Percentiles rank a stretch among this genome's conserved stretches.
phyloP scores from a whole-genome alignment of 208 protist species.

The Entamoeba histolytica region DNA sequence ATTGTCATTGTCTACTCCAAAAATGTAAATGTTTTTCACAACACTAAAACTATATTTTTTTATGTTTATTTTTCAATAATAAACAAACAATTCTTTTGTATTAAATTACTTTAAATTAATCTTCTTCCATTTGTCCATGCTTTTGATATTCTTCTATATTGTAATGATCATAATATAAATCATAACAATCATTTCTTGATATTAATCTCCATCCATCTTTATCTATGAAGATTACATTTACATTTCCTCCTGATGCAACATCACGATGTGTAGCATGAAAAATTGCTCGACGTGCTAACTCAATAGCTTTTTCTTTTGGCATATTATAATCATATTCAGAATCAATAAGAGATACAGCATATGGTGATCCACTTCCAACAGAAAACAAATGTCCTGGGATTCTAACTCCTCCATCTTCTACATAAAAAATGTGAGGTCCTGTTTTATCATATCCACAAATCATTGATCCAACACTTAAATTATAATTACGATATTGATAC shows the following conservation, averaged over 20 bases:
- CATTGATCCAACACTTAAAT: slow-evolving; percentile 70
- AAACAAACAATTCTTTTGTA: no score
- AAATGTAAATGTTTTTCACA: no score
- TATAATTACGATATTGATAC: slow-evolving; percentile 83
- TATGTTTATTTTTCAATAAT: no score
- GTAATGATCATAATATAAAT: neutral
- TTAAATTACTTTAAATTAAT: neutral
- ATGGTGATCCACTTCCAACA: slow-evolving; percentile 87
- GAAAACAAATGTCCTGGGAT: slow-evolving; percentile 77
- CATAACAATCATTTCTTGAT: neutral
- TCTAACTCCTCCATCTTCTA: slow-evolving; percentile 93
- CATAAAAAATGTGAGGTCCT: slow-evolving; percentile 89
- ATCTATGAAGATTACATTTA: slow-evolving; percentile 36
- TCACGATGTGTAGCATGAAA: slow-evolving; percentile 96
- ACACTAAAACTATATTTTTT: no score
- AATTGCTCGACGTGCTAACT: slow-evolving; percentile 85
- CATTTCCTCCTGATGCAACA: slow-evolving; percentile 79
- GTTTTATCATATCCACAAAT: slow-evolving; percentile 39
- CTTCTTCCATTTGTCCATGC: neutral
- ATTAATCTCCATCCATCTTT: neutral
- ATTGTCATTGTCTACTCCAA: no score
- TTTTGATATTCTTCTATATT: neutral
- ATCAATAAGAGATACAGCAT: slow-evolving; percentile 96
- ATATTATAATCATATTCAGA: slow-evolving; percentile 39
- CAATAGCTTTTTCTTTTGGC: slow-evolving; percentile 73